Conservation (phyloP, 2,329 filamentous ascomycete genomes). For the Diaporthe humulicola region DNA sequence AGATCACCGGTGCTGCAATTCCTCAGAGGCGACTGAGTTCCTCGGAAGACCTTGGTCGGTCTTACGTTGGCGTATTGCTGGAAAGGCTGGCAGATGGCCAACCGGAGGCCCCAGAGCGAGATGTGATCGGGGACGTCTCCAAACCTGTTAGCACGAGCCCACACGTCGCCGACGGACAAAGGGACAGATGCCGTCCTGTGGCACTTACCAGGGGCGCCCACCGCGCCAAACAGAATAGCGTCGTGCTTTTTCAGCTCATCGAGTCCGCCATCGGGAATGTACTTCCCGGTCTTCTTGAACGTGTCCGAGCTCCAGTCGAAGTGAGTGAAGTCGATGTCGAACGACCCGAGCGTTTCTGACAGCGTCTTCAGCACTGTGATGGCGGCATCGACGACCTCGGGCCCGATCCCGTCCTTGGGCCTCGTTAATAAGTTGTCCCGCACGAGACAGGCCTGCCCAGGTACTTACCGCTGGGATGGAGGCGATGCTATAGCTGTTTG, state of each 20-base stretch:
- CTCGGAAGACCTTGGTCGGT: constrained; percentile 70
- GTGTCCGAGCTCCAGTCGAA: constrained; percentile 77
- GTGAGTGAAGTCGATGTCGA: constrained; percentile 71
- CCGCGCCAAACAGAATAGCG: constrained; percentile 50
- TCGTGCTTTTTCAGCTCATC: constrained; percentile 59
- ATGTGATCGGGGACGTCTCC: constrained; percentile 74
- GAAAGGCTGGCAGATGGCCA: constrained; percentile 73
- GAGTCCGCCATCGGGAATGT: constrained; percentile 72
- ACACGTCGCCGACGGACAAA: not conserved
- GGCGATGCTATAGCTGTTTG: constrained; percentile 60
- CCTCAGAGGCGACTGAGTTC: constrained; percentile 67
- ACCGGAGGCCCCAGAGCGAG: constrained; percentile 73
- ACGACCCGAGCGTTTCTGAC: constrained; percentile 64
- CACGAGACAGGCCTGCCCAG: not conserved
- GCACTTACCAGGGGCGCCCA: constrained; percentile 46
- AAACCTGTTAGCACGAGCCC: not conserved
- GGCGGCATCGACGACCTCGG: constrained; percentile 72
- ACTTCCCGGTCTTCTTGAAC: constrained; percentile 75
- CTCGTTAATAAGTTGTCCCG: not conserved
- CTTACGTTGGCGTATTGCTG: constrained; percentile 78
- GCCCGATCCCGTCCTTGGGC: constrained; percentile 68
- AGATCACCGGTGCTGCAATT: constrained; percentile 64
- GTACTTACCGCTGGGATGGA: constrained; percentile 64
- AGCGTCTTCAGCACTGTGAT: constrained; percentile 72
- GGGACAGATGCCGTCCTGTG: no score